These are phyloP conservation scores for Digitaria exilis DNA, from an alignment of 202 grass and related monocot genomes.

Conservation along the genomic window DNA sequence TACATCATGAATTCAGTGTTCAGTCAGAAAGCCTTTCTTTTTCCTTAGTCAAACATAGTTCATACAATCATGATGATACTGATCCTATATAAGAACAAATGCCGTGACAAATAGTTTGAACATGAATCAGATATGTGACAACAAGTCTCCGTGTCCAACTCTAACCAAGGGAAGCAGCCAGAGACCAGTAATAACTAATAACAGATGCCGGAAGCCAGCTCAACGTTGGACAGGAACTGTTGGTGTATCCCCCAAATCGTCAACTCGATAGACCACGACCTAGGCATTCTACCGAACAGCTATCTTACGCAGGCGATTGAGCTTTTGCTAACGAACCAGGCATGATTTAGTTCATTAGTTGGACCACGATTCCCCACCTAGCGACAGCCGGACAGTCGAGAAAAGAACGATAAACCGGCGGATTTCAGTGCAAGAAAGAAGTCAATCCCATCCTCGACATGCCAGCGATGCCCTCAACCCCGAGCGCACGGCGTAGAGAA, in stretches of 20 bases:
- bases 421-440: neutral
- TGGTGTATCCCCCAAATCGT: neutral
- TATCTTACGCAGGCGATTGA: neutral
- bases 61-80: neutral
- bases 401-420: no score
- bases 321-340: neutral
- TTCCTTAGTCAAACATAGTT: neutral
- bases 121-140: neutral
- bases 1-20: neutral
- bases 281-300: neutral
- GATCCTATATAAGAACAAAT: neutral
- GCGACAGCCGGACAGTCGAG: neutral
- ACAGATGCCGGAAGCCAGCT: neutral
- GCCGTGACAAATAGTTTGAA: neutral
- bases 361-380: neutral
- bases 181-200: neutral
- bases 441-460: neutral
- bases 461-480: neutral
- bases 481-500: neutral
- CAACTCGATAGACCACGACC: neutral
- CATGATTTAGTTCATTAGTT: neutral
- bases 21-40: neutral
- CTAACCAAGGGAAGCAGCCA: neutral
- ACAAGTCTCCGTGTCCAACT: neutral
- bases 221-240: neutral